These are phyloP conservation scores for Lipomyces japonicus DNA, from an alignment of 805 yeast species.

Conservation along the genomic window DNA sequence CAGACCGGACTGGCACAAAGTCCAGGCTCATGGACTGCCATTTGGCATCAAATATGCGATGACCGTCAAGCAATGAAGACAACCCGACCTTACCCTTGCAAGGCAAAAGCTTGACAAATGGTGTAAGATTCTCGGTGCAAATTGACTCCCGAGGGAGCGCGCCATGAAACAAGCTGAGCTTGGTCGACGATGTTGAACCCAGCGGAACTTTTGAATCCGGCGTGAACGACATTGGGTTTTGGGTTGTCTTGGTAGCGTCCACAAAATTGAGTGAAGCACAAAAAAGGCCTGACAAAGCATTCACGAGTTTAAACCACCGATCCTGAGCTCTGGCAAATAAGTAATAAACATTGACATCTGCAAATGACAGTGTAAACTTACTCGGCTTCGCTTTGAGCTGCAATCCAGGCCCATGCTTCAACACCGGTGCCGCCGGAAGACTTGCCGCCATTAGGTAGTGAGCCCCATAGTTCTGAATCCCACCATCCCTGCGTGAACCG, in stretches of 20 bases:
- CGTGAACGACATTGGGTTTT: conserved; percentile 44
- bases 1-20: conserved; percentile 53
- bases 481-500: conserved; percentile 94
- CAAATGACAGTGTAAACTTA: conserved; percentile 5
- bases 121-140: conserved; percentile 95
- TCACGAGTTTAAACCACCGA: conserved; percentile 66
- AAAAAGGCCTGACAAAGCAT: conserved; percentile 81
- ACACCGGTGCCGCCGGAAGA: conserved; percentile 91
- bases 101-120: conserved; percentile 83
- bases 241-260: conserved; percentile 70
- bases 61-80: conserved; percentile 77
- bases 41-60: conserved; percentile 68
- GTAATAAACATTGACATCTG: background rate
- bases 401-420: conserved; percentile 84
- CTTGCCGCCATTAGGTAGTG: conserved; percentile 65
- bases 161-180: conserved; percentile 55
- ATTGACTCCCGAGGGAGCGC: conserved; percentile 92
- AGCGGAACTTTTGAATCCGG: conserved; percentile 9
- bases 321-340: conserved; percentile 41
- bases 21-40: conserved; percentile 96
- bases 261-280: conserved; percentile 93
- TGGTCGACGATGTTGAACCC: conserved; percentile 7
- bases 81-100: conserved; percentile 89
- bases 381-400: conserved; percentile 53
- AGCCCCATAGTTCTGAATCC: conserved; percentile 87